Evolutionary conservation across 139 green algal genomes (phyloP), one percentile per base, ranked within the genome.

Genomic region (Zygnema cylindricum): DNA sequence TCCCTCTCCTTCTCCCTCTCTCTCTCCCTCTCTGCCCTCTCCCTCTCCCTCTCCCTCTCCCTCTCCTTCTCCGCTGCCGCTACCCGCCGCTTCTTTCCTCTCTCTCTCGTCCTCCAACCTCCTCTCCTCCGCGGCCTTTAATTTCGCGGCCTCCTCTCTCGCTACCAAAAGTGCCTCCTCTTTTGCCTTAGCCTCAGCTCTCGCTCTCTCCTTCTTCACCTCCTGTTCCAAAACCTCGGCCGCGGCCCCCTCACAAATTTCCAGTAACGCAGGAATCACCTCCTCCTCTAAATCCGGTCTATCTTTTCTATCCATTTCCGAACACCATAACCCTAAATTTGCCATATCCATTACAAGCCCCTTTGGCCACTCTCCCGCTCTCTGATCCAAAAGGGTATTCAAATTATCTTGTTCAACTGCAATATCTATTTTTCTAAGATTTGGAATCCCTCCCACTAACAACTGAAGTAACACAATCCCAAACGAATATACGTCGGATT

Each of bases 401-500:
- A 85, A 32, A 54, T 85, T 55, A 33, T 85, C 78, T 32, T 73
- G 40, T 2, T 85, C 78, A 22, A 85, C 78, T n/a, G 42, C 42
- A 16, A 38, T 30, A 30, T 85, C 78, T 33, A 85, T 85, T 32
- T 33, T 23, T 55, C 42, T 71, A 54, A 85, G 78, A 33, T 85
- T 85, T n/a, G 78, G 78, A 7, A 85, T 38, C 35, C 42, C 78
- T 22, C 78, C 78, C 3, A 85, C 78, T 32, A 85, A 55, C 78
- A 85, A 76, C 38, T 94, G 88, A 86, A 93, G 91, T 41, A 94
- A 82, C 55, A 94, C 71, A 2, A 94, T 75, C 22, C 85, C 92
- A 69, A 91, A 94, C 7, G 81, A 91, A 84, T 93, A 94, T 33
- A 94, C 92, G 69, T 94, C 92, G 0, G 82, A 79, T 30, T 86